Percentiles rank a stretch among this genome's conserved stretches.
Evolutionary conservation across 2,329 filamentous ascomycete genomes (phyloP).

Genomic region (Alternaria triticimaculans): DNA sequence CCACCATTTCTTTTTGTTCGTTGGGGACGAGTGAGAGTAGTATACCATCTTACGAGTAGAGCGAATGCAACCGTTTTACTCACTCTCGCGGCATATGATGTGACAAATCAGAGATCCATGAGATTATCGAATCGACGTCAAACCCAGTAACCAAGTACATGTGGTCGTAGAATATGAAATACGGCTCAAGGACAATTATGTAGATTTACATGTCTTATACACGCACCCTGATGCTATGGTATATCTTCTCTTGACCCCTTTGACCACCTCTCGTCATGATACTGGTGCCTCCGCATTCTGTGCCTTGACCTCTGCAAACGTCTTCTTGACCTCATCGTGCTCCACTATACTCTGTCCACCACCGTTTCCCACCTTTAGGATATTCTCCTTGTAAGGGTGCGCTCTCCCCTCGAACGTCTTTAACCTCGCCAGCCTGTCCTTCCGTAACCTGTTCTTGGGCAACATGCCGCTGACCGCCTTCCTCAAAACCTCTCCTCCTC

Average conservation of each 20-base stretch:
- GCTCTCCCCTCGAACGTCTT: slow-evolving; percentile 95
- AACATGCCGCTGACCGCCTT: slow-evolving; percentile 96
- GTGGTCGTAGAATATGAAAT: not conserved
- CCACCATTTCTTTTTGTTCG: slow-evolving; percentile 20
- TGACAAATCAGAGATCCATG: not conserved
- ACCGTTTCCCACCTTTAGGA: slow-evolving; percentile 69
- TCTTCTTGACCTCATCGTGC: slow-evolving; percentile 48
- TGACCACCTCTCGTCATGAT: slow-evolving; percentile 21
- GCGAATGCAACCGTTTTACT: not conserved
- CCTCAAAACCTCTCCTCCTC: slow-evolving; percentile 87
- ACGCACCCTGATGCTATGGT: not conserved
- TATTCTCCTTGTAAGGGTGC: slow-evolving; percentile 90
- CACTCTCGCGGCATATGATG: not conserved
- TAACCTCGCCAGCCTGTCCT: slow-evolving; percentile 83
- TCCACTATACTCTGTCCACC: slow-evolving; percentile 44
- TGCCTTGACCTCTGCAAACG: slow-evolving; percentile 37
- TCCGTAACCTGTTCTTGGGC: slow-evolving; percentile 92
- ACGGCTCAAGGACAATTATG: not conserved
- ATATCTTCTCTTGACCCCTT: not conserved
- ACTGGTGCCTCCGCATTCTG: slow-evolving; percentile 18
- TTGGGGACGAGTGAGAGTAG: slow-evolving; percentile 25
- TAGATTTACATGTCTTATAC: slow-evolving; percentile 1
- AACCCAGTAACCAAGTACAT: not conserved
- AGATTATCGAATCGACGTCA: not conserved
- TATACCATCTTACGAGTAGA: slow-evolving; percentile 2